Evolutionary conservation across 352 stramenopile species (phyloP).

Genomic region (Phytopythium montanum): DNA sequence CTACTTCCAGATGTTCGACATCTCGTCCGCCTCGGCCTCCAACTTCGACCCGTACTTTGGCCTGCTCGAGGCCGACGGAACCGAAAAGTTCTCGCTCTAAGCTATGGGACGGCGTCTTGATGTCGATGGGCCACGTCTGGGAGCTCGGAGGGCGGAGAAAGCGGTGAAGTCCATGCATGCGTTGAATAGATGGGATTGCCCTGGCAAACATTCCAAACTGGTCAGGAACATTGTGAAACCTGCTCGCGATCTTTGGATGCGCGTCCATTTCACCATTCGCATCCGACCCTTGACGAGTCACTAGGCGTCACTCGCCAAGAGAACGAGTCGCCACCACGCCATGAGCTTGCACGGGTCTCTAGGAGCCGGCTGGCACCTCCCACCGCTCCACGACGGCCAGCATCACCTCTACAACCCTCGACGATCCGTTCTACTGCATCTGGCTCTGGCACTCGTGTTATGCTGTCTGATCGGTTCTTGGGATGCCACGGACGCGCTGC

Average conservation of each 20-base stretch:
- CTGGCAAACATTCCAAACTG: not conserved
- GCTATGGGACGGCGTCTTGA: not conserved
- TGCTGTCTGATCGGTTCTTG: not conserved
- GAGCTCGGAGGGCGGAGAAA: not conserved
- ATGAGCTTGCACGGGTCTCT: not conserved
- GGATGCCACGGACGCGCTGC: not conserved
- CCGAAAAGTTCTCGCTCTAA: constrained; percentile 36
- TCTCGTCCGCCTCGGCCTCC: constrained; percentile 35
- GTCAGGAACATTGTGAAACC: not conserved
- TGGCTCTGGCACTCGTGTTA: not conserved
- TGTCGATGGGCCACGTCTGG: not conserved
- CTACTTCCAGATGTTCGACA: constrained; percentile 69
- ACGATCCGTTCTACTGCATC: not conserved
- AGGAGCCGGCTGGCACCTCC: not conserved
- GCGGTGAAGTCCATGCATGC: not conserved
- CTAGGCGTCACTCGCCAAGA: not conserved
- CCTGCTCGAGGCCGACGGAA: constrained; percentile 27
- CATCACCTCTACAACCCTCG: not conserved
- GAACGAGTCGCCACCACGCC: not conserved
- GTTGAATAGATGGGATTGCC: not conserved
- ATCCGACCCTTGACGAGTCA: not conserved
- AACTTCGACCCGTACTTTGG: constrained; percentile 52
- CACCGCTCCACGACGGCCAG: not conserved
- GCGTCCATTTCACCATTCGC: not conserved
- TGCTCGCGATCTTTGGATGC: not conserved